Evolutionary conservation across 257 asterid species (phyloP).

Genomic region (Solanum habrochaites): DNA sequence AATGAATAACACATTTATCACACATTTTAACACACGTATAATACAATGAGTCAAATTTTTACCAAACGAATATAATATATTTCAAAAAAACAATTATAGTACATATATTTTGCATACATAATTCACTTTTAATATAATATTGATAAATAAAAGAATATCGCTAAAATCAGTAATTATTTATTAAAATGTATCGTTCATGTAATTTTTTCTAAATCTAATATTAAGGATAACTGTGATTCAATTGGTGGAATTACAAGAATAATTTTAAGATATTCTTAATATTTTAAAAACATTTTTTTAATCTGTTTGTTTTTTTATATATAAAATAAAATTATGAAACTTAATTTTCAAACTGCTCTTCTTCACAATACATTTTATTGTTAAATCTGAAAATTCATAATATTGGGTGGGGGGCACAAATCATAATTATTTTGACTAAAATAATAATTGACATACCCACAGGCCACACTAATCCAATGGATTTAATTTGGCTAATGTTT

Average conservation of each 20-base stretch:
- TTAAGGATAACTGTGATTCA: background rate
- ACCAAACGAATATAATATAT: too few relatives aligned
- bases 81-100: too few relatives aligned
- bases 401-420: background rate
- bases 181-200: too few relatives aligned
- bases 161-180: too few relatives aligned
- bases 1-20: accelerated
- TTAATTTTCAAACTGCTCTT: background rate
- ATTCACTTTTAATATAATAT: too few relatives aligned
- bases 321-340: background rate
- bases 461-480: background rate
- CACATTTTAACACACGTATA: too few relatives aligned
- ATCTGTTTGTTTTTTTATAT: too few relatives aligned
- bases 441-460: background rate
- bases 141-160: too few relatives aligned
- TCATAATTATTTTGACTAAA: background rate
- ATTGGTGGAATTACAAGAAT: background rate
- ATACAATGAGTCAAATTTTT: too few relatives aligned
- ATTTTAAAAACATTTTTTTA: background rate
- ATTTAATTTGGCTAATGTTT: background rate
- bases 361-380: background rate
- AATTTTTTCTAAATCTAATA: too few relatives aligned
- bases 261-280: background rate
- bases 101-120: too few relatives aligned
- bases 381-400: background rate